A percentile compares a stretch with the other conserved stretches of the same genome.
These are phyloP conservation scores for Phytophthora ohioensis DNA, from an alignment of 352 stramenopile genomes.

Conservation along the genomic window DNA sequence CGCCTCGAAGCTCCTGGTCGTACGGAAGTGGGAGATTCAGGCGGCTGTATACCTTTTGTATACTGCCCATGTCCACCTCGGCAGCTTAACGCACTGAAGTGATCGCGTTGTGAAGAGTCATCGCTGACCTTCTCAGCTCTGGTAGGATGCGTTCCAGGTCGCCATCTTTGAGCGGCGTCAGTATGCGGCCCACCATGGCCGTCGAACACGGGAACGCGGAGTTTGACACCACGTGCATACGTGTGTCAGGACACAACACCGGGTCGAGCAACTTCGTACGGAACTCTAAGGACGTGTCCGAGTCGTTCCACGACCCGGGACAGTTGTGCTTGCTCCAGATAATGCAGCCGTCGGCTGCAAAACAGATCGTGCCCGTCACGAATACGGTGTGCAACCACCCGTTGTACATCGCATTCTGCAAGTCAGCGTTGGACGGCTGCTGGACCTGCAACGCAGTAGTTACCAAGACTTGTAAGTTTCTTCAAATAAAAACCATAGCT, in stretches of 20 bases:
- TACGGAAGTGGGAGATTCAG: background rate
- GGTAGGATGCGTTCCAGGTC: too few species aligned
- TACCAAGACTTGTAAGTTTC: background rate
- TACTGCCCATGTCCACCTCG: too few species aligned
- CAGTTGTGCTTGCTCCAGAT: too few species aligned
- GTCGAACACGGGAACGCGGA: constrained; percentile 10
- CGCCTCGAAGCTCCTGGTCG: background rate
- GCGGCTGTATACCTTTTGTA: too few species aligned
- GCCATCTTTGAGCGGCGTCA: too few species aligned
- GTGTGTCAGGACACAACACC: constrained; percentile 12
- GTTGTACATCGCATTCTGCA: too few species aligned
- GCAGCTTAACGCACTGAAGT: constrained; percentile 3
- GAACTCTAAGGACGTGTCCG: too few species aligned
- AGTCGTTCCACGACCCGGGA: too few species aligned
- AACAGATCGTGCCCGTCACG: too few species aligned
- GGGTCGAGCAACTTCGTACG: background rate
- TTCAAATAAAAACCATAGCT: background rate
- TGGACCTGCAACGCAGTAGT: constrained; percentile 7
- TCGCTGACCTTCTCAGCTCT: constrained; percentile 1
- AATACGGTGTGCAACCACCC: too few species aligned
- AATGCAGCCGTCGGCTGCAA: too few species aligned
- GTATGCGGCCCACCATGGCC: background rate
- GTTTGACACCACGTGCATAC: constrained; percentile 1
- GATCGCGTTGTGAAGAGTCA: constrained; percentile 3
- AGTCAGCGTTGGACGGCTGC: constrained; percentile 1